Evolutionary conservation across 257 asterid species (phyloP).

Genomic region (Fraxinus cuspidata): DNA sequence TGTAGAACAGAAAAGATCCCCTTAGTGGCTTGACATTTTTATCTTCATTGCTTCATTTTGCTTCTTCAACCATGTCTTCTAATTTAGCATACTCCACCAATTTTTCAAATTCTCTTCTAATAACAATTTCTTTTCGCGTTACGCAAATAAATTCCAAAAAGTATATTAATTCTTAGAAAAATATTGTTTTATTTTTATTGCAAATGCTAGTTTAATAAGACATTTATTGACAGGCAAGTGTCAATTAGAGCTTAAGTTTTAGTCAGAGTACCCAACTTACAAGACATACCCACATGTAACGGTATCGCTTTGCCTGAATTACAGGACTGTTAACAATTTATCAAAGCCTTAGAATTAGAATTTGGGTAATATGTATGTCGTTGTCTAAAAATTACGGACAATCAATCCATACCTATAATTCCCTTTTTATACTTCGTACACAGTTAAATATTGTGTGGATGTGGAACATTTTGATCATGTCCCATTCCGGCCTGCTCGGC

Average conservation of each 20-base stretch:
- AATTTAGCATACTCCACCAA: neutral
- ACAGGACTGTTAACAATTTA: too few species aligned
- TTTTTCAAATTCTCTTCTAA: neutral
- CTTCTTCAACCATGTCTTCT: neutral
- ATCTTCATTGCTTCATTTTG: neutral
- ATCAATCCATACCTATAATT: neutral
- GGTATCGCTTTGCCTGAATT: too few species aligned
- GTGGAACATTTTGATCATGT: slow-evolving; percentile 23
- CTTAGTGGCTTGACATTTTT: neutral
- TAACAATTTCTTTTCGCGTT: neutral
- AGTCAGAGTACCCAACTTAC: neutral
- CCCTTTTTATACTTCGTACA: neutral
- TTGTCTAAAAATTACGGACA: neutral
- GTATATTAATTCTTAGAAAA: neutral
- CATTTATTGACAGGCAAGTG: neutral
- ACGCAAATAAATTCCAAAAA: neutral
- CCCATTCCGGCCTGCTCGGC: neutral
- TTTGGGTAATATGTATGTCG: neutral
- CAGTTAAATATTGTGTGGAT: slow-evolving; percentile 31
- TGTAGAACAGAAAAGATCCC: slow-evolving; percentile 6
- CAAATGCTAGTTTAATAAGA: neutral
- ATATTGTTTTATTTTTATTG: neutral
- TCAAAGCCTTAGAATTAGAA: too few species aligned
- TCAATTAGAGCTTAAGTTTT: neutral
- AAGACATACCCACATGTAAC: neutral